These are phyloP conservation scores for Barnettozyma sucrosica DNA, from an alignment of 805 yeast species.

Conservation along the genomic window DNA sequence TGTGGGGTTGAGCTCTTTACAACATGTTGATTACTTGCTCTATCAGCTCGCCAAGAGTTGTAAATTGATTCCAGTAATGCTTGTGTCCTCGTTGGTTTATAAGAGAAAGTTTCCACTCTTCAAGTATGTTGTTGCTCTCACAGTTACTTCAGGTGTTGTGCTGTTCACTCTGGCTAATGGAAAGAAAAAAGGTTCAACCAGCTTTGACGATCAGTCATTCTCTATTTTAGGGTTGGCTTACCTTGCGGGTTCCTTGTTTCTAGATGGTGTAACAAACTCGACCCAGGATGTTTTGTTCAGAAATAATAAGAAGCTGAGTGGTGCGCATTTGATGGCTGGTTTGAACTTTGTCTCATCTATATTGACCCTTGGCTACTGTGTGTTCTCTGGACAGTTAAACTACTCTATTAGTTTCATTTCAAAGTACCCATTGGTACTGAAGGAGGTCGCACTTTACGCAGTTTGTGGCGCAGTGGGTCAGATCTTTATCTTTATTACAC, in stretches of 20 bases:
- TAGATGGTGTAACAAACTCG: conserved; percentile 91
- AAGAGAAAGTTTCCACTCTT: conserved; percentile 63
- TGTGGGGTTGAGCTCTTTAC: conserved; percentile 68
- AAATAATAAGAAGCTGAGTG: conserved; percentile 48
- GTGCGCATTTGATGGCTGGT: conserved; percentile 83
- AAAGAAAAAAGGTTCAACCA: conserved; percentile 18
- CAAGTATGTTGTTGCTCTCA: conserved; percentile 70
- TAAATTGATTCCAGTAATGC: conserved; percentile 90
- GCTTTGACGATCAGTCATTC: conserved; percentile 17
- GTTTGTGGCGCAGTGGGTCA: conserved; percentile 88
- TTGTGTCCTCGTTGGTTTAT: conserved; percentile 70
- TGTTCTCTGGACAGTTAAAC: conserved; percentile 41
- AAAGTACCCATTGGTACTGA: conserved; percentile 46
- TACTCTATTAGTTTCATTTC: conserved; percentile 45
- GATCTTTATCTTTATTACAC: conserved; percentile 81
- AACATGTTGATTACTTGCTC: conserved; percentile 81
- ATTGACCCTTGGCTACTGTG: conserved; percentile 45
- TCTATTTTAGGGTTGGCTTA: conserved; percentile 58
- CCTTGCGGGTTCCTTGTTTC: conserved; percentile 55
- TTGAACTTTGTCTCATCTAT: conserved; percentile 42
- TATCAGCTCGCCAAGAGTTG: conserved; percentile 87
- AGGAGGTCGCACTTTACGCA: conserved; percentile 62
- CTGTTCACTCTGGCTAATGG: conserved; percentile 61
- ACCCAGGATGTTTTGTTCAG: conserved; percentile 84
- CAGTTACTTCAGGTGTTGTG: conserved; percentile 81